Evolutionary conservation across 331 rosid species (phyloP), one percentile per base, ranked within the genome.

Genomic region (Quercus lobata): DNA sequence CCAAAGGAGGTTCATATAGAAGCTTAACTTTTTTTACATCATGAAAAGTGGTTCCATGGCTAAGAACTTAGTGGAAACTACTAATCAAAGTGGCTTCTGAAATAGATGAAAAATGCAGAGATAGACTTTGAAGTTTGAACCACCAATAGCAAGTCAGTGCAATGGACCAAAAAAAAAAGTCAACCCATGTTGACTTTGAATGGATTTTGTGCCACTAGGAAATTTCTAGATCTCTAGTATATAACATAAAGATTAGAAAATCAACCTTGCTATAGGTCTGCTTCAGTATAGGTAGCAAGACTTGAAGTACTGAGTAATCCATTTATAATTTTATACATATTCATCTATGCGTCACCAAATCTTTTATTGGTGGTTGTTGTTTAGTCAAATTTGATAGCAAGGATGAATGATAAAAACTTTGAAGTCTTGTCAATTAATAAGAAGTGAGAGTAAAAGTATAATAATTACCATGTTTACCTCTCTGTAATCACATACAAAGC

Each of bases 131-230:
- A 27, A 60, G 17, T 62, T 55, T 78, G 61, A 69, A 61, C 70
- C 74, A 78, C 41, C 68, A 74, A 80, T 72, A 57, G 55, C 34
- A 84, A 34, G 73, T 58, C 62, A 66, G 65, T 55, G 25, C 22
- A 11, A 73, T 69, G 74, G 76, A 25, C 9, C 77, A 15, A 71
- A 80, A 70, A 27, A 27, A 10, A 71, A 80, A 70, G 90, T 88
- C 91, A 84, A 71, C 86, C 81, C 74, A 56, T 54, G 76, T 86
- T 88, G 90, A 84, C 89, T 86, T 86, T 88, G 86, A 86, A 80
- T 79, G 74, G 72, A 72, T 34, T 81, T 69, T 70, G 84, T 75
- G 83, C 81, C 78, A 79, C 82, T 66, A 49, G 71, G 73, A 68
- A 71, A 62, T 69, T 69, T 79, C 74, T 63, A 77, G 66, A 54